Evolutionary conservation across 768 basidiomycete species (phyloP).

Genomic region (Trametes cinnabarina): DNA sequence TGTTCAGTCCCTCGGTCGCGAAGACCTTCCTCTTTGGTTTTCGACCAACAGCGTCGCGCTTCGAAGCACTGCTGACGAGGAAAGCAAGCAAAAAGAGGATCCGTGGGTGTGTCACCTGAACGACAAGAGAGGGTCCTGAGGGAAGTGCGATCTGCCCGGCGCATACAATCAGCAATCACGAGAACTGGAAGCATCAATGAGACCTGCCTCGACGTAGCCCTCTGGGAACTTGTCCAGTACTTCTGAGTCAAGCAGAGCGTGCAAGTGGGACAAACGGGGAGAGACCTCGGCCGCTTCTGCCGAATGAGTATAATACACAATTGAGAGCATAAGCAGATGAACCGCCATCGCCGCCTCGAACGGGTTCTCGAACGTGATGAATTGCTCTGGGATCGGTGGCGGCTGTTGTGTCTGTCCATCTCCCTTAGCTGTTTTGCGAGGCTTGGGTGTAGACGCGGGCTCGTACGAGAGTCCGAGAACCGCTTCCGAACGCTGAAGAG

Average conservation of each 20-base stretch:
- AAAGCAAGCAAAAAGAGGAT: constrained; percentile 63
- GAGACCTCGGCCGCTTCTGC: constrained; percentile 49
- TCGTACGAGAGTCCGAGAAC: constrained; percentile 44
- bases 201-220: constrained; percentile 39
- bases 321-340: constrained; percentile 61
- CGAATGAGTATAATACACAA: constrained; percentile 60
- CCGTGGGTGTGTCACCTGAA: constrained; percentile 68
- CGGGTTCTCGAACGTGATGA: constrained; percentile 32
- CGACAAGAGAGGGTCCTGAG: constrained; percentile 42
- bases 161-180: background rate
- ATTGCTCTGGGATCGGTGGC: constrained; percentile 10
- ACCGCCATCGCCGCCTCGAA: constrained; percentile 44
- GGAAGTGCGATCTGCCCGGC: constrained; percentile 31
- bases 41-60: constrained; percentile 71
- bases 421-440: constrained; percentile 10
- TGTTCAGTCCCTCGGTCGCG: constrained; percentile 56
- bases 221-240: constrained; percentile 40
- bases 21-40: constrained; percentile 73
- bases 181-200: background rate
- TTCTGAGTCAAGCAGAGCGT: constrained; percentile 65
- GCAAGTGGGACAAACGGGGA: constrained; percentile 55
- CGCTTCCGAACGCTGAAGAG: constrained; percentile 49
- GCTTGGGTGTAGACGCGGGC: constrained; percentile 20
- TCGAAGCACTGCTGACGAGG: constrained; percentile 62
- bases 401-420: background rate